Percentiles rank a stretch among this genome's conserved stretches.
These are phyloP conservation scores for Saccharomyces hybrid DNA, from an alignment of 1,139 yeast genomes.

Conservation along the genomic window DNA sequence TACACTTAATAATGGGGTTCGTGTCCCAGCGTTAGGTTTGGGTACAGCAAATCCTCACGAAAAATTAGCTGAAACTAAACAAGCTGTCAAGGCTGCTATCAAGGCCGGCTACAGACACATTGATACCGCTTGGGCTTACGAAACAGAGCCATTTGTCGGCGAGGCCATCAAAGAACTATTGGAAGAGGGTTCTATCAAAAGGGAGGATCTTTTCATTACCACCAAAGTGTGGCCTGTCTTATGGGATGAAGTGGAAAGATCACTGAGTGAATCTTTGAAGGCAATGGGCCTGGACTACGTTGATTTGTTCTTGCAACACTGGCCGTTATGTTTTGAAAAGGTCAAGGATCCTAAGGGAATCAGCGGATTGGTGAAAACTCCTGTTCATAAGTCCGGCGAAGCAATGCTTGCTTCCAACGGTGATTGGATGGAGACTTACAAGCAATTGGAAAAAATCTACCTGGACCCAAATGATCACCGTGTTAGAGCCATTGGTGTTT, in stretches of 20 bases:
- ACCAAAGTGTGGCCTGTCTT: constrained; percentile 53
- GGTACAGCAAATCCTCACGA: constrained; percentile 50
- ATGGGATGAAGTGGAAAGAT: constrained; percentile 35
- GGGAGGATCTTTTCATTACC: constrained; percentile 54
- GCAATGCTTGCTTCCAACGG: constrained; percentile 39
- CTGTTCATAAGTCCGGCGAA: constrained; percentile 35
- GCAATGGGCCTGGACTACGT: constrained; percentile 50
- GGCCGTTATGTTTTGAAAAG: constrained; percentile 51
- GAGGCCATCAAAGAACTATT: constrained; percentile 44
- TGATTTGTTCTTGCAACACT: constrained; percentile 53
- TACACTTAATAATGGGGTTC: constrained; percentile 44
- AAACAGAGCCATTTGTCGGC: constrained; percentile 45
- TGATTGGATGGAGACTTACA: constrained; percentile 43
- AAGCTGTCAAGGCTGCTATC: constrained; percentile 43
- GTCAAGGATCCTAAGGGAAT: constrained; percentile 36
- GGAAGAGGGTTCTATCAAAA: constrained; percentile 41
- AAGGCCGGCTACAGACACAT: constrained; percentile 46
- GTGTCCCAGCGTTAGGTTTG: constrained; percentile 52
- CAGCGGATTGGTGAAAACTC: constrained; percentile 17
- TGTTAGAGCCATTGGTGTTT: constrained; percentile 53
- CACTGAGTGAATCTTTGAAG: constrained; percentile 35
- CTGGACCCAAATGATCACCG: constrained; percentile 33
- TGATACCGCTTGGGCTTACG: constrained; percentile 51
- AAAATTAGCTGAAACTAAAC: constrained; percentile 25
- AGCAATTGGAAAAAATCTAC: constrained; percentile 41